phyloP scores from a whole-genome alignment of 768 basidiomycete species.

The Clitopilus hobsonii region DNA sequence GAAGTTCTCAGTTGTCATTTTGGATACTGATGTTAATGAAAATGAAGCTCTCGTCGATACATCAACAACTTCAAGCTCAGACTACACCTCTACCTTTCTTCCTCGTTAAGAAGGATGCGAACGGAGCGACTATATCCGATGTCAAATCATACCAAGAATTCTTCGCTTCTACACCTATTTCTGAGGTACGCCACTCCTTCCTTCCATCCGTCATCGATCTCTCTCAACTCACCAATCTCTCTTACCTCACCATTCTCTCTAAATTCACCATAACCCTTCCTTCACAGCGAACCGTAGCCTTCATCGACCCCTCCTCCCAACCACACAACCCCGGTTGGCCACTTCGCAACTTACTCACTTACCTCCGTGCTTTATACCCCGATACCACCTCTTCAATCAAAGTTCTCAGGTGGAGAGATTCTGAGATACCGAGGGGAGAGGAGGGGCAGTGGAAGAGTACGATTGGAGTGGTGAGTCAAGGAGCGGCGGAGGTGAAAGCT shows the following conservation, averaged over 20 bases:
- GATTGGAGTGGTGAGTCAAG: constrained; percentile 46
- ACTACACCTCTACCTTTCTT: constrained; percentile 50
- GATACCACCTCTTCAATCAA: constrained; percentile 42
- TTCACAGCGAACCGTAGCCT: constrained; percentile 47
- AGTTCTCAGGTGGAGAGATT: constrained; percentile 76
- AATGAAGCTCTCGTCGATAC: constrained; percentile 48
- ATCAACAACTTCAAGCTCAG: constrained; percentile 38
- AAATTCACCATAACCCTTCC: background rate
- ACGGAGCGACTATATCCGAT: constrained; percentile 36
- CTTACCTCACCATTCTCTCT: background rate
- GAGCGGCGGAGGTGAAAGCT: constrained; percentile 12
- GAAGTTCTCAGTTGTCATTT: background rate
- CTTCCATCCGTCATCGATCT: background rate
- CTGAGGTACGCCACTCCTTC: constrained; percentile 3
- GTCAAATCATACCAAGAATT: constrained; percentile 58
- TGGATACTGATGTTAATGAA: background rate
- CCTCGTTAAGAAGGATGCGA: constrained; percentile 41
- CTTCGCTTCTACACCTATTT: constrained; percentile 33
- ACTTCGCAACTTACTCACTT: constrained; percentile 85
- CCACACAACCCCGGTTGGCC: constrained; percentile 84
- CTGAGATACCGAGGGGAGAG: constrained; percentile 42
- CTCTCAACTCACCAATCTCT: background rate
- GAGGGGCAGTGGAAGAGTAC: constrained; percentile 56
- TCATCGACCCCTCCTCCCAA: constrained; percentile 83
- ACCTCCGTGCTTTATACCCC: constrained; percentile 61